These are phyloP conservation scores for Leishmania tropica DNA, from an alignment of 208 protist species.

Conservation along the genomic window DNA sequence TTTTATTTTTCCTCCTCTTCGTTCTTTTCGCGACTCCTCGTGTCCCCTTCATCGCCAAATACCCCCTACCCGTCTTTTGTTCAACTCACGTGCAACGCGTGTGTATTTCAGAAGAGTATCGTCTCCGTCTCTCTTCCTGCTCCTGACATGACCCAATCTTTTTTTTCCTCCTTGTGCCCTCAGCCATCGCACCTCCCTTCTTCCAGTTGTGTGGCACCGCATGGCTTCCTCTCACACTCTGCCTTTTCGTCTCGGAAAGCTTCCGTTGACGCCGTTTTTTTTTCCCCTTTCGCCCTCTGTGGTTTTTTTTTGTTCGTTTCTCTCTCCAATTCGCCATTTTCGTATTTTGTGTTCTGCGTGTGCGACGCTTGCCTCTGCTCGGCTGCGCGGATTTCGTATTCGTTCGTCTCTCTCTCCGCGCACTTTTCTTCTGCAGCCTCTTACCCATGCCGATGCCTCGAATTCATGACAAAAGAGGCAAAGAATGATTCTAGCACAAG, in stretches of 20 bases:
- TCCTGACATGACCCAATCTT: background rate
- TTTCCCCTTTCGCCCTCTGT: background rate
- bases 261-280: background rate
- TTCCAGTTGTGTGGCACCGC: background rate
- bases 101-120: background rate
- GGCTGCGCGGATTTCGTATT: background rate
- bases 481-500: background rate
- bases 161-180: background rate
- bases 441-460: background rate
- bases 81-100: background rate
- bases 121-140: background rate
- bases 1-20: conserved; percentile 8
- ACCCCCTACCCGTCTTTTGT: background rate
- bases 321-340: background rate
- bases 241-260: background rate
- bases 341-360: too few species aligned
- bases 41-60: background rate
- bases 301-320: conserved; percentile 11
- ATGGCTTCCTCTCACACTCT: background rate
- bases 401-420: background rate
- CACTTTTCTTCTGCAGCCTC: background rate
- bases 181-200: background rate
- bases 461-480: background rate
- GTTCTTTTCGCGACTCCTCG: conserved; percentile 5
- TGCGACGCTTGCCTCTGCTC: background rate